Evolutionary conservation across 2,329 filamentous ascomycete species (phyloP).

Genomic region (Elsinoe australis): DNA sequence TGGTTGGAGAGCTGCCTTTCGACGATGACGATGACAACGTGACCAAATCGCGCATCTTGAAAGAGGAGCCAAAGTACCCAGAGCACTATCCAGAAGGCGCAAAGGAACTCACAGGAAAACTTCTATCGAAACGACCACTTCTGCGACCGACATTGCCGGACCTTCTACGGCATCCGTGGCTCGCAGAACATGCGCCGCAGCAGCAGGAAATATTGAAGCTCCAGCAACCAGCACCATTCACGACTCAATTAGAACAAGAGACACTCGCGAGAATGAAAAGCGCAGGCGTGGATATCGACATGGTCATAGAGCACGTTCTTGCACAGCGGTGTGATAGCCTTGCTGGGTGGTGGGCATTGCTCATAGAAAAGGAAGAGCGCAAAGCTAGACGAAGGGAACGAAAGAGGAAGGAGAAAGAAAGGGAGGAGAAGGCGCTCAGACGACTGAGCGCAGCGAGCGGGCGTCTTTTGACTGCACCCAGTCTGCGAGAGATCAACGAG

Average conservation of each 20-base stretch:
- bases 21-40: conserved; percentile 92
- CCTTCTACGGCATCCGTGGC: conserved; percentile 79
- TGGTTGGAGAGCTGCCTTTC: conserved; percentile 83
- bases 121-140: conserved; percentile 88
- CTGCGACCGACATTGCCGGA: conserved; percentile 74
- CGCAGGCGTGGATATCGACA: conserved; percentile 87
- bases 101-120: conserved; percentile 62
- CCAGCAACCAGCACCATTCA: conserved; percentile 72
- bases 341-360: conserved; percentile 90
- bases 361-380: conserved; percentile 88
- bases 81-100: conserved; percentile 72
- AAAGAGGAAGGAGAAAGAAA: conserved; percentile 77
- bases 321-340: conserved; percentile 82
- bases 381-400: conserved; percentile 73
- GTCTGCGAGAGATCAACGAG: conserved; percentile 70
- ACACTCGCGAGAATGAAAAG: conserved; percentile 87
- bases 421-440: conserved; percentile 68
- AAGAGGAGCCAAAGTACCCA: conserved; percentile 77
- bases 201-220: conserved; percentile 85
- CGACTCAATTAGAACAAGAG: conserved; percentile 79
- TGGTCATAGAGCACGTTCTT: conserved; percentile 87
- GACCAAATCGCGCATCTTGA: conserved; percentile 77
- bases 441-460: conserved; percentile 85
- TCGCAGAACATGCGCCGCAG: conserved; percentile 75
- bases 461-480: conserved; percentile 64